Evolutionary conservation across 2,329 filamentous ascomycete species (phyloP).

Genomic region (Botrytis cinerea): DNA sequence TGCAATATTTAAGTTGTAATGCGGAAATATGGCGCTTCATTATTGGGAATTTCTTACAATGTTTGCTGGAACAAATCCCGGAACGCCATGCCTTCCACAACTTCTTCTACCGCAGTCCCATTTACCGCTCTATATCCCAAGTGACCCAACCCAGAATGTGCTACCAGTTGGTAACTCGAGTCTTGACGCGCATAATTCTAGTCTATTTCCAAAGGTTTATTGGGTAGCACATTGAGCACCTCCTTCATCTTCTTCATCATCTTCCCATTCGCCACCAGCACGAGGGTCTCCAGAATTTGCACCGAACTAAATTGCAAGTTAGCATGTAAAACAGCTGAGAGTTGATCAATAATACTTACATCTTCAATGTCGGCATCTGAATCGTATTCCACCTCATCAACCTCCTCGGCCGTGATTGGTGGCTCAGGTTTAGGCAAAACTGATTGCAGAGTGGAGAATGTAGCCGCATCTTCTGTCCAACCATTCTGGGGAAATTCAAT

Average conservation of each 20-base stretch:
- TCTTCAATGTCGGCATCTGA: constrained; percentile 81
- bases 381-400: constrained; percentile 88
- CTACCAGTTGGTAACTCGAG: constrained; percentile 2
- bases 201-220: constrained; percentile 29
- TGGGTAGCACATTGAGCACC: constrained; percentile 62
- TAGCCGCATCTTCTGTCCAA: constrained; percentile 74
- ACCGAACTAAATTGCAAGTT: constrained; percentile 59
- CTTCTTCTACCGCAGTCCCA: constrained; percentile 4
- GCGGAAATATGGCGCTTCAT: background rate
- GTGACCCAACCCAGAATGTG: background rate
- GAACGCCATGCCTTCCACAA: constrained; percentile 7
- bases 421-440: constrained; percentile 67
- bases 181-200: background rate
- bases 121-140: constrained; percentile 21
- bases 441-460: constrained; percentile 70
- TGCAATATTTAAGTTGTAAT: background rate
- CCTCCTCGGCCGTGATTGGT: constrained; percentile 62
- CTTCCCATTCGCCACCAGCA: constrained; percentile 66
- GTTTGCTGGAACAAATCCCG: background rate
- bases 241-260: constrained; percentile 63
- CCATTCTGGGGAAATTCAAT: constrained; percentile 86
- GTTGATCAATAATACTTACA: constrained; percentile 47
- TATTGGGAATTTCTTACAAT: constrained; percentile 15
- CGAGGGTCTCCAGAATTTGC: constrained; percentile 69
- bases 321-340: constrained; percentile 31